Base-by-base conservation (phyloP, 768 basidiomycete species). In the Psilocybe cubensis region DNA sequence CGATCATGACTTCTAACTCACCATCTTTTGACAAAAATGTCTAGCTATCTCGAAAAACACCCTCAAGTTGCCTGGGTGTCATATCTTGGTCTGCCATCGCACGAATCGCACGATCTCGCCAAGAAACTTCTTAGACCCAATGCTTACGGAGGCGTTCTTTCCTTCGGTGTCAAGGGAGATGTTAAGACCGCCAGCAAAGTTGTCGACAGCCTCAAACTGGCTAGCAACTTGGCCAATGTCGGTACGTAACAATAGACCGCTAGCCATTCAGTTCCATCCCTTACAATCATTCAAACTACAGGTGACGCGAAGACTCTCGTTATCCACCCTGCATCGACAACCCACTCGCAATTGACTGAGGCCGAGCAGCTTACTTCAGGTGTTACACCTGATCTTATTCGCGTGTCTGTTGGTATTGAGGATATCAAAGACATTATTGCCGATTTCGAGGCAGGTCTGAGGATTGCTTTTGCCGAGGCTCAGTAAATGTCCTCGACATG, bases 261-360 rank as follows among this genome's bases (percentile, higher is more conserved):
- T n/a, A 46, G 17, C 40, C 25, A 10, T 23, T 29, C n/a, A 17
- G 1, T 46, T 60, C 28, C 10, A 21, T 35, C 20, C 25, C 28
- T 42, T 14, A 14, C 21, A 28, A n/a, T n/a, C 14, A 2, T 29
- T 38, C 24, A 12, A 21, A 44, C 18, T 43, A 21, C 56, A 79
- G 83, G 85, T 24, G 87, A 89, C 57, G 85, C 87, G n/a, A 91
- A 92, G 73, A 91, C 87, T 6, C 80, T 93, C 14, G 87, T 90
- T 38, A 89, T 92, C 56, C 88, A 90, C 65, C 90, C 91, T 1
- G 88, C 86, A 4, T 81, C 83, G 21, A 92, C 92, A 21, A 93
- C 91, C 0, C 91, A 94, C 65, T 76, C 84, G 35, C 89, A 92
- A 69, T 75, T 92, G 46, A 78, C 76, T 0, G 73, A 71, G 20